Conservation (phyloP, 495 filamentous ascomycete species). For the Barbatosphaeria neglecta region DNA sequence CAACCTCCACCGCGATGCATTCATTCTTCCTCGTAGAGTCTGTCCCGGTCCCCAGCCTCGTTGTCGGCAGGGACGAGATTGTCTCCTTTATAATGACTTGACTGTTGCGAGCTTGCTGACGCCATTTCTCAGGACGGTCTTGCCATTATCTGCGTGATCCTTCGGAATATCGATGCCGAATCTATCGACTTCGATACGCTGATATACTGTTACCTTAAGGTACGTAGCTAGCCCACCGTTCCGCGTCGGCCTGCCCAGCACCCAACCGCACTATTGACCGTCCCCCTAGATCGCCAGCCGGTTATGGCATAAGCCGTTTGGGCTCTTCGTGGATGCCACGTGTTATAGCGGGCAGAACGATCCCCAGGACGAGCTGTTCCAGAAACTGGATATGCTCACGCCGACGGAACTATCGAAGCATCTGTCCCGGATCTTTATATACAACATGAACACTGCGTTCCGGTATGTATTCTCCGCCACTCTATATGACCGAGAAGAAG, state of each 20-base stretch:
- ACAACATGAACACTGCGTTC: constrained; percentile 58
- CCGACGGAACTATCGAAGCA: constrained; percentile 46
- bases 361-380: constrained; percentile 46
- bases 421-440: constrained; percentile 46
- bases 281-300: constrained; percentile 45
- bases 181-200: constrained; percentile 48
- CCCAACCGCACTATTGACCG: not conserved
- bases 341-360: constrained; percentile 52
- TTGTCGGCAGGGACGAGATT: no score
- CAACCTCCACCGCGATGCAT: no score
- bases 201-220: constrained; percentile 53
- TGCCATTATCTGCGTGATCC: constrained; percentile 53
- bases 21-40: no score
- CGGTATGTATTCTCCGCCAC: constrained; percentile 15
- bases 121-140: constrained; percentile 41
- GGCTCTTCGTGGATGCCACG: constrained; percentile 52
- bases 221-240: constrained; percentile 7
- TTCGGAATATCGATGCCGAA: constrained; percentile 49
- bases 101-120: not conserved
- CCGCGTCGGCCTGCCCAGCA: no score
- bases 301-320: constrained; percentile 55
- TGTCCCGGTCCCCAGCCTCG: no score
- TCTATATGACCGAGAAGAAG: no score
- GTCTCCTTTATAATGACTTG: no score
- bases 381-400: constrained; percentile 44